These are phyloP conservation scores for Penicillium chermesinum DNA, from an alignment of 495 filamentous ascomycete species.

Conservation along the genomic window DNA sequence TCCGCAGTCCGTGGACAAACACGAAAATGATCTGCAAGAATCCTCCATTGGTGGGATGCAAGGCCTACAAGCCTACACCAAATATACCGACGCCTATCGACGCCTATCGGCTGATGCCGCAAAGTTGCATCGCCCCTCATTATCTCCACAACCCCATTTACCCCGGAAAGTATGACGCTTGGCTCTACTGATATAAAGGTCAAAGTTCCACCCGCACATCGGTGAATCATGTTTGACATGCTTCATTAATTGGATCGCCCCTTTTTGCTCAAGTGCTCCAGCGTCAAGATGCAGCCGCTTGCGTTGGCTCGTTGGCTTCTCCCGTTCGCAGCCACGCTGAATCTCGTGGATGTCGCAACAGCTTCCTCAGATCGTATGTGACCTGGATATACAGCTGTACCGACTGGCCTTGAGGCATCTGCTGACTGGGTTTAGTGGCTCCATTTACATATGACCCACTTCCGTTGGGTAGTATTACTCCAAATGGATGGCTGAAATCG, in stretches of 20 bases:
- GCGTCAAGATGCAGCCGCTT: background rate
- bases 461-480: constrained; percentile 53
- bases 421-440: constrained; percentile 18
- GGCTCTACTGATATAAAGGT: too few species aligned
- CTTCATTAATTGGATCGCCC: too few species aligned
- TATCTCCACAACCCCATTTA: constrained; percentile 1
- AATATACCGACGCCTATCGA: background rate
- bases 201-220: background rate
- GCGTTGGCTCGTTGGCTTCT: background rate
- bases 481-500: constrained; percentile 56
- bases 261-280: background rate
- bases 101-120: constrained; percentile 3
- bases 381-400: too few species aligned
- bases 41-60: too few species aligned
- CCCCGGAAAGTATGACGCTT: too few species aligned
- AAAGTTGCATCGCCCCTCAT: constrained; percentile 17
- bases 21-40: background rate
- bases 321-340: background rate
- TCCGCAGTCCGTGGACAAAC: background rate
- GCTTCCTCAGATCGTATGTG: background rate
- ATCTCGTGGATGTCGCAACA: background rate
- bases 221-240: too few species aligned
- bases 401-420: too few species aligned
- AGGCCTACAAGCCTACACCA: background rate
- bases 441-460: constrained; percentile 44